Evolutionary conservation across 495 filamentous ascomycete species (phyloP).

Genomic region (Cercophora newfieldiana): DNA sequence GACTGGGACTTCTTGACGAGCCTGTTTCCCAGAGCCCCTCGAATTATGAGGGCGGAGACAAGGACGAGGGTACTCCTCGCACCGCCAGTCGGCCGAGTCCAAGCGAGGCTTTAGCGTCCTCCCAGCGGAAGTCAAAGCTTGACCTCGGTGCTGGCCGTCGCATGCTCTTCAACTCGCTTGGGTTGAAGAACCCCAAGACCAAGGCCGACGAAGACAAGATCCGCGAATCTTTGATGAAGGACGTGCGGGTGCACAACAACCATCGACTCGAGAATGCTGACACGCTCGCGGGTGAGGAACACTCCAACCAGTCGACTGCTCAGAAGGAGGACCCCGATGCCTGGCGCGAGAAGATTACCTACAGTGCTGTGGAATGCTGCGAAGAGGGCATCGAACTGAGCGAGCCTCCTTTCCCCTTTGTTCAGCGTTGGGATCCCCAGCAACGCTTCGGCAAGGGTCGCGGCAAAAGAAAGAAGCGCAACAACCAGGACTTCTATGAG

Average conservation of each 20-base stretch:
- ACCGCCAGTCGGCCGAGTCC: too few relatives aligned
- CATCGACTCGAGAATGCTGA: constrained; percentile 17
- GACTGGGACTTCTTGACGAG: constrained; percentile 10
- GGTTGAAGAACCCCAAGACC: constrained; percentile 63
- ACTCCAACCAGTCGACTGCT: neutral
- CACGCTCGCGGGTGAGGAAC: neutral
- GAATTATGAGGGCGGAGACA: neutral
- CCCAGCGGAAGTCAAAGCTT: constrained; percentile 37
- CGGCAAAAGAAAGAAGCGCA: constrained; percentile 39
- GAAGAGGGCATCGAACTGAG: constrained; percentile 70
- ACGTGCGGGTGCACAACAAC: constrained; percentile 34
- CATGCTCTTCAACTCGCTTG: constrained; percentile 72
- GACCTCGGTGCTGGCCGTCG: constrained; percentile 66
- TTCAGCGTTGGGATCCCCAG: constrained; percentile 82
- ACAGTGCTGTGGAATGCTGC: constrained; percentile 79
- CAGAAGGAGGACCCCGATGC: constrained; percentile 42
- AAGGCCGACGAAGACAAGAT: constrained; percentile 66
- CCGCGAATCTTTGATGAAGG: constrained; percentile 55
- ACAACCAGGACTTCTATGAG: constrained; percentile 39
- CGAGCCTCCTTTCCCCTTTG: constrained; percentile 85
- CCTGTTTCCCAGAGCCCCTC: neutral
- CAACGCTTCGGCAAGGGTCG: constrained; percentile 47
- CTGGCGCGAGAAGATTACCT: constrained; percentile 75
- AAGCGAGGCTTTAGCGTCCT: constrained; percentile 4
- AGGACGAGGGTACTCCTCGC: too few relatives aligned